Conservation (phyloP, 2,329 filamentous ascomycete genomes). For the Pseudogymnoascus sp. region DNA sequence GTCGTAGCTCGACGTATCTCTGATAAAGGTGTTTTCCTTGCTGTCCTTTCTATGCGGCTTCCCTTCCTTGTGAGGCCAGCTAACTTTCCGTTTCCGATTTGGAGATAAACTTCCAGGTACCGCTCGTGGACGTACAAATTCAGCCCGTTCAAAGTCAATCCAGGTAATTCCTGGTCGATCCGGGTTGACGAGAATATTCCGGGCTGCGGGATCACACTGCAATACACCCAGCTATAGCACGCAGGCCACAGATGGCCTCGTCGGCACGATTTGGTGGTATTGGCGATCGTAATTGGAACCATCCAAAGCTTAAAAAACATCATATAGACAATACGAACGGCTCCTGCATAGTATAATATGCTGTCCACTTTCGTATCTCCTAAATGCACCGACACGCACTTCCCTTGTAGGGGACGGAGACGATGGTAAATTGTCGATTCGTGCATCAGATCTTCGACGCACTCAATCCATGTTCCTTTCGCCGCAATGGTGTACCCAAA, state of each 20-base stretch:
- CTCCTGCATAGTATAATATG: not conserved
- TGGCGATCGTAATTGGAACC: not conserved
- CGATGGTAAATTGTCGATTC: conserved; percentile 32
- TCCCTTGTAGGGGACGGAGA: conserved; percentile 31
- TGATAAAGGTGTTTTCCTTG: no score
- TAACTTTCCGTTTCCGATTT: not conserved
- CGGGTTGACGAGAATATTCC: no score
- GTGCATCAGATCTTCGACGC: conserved; percentile 30
- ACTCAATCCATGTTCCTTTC: conserved; percentile 34
- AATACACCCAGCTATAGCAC: no score
- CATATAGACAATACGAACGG: not conserved
- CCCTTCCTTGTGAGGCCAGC: not conserved
- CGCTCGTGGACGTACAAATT: not conserved
- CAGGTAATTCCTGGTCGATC: not conserved
- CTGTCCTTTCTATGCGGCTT: no score
- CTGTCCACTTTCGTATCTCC: conserved; percentile 15
- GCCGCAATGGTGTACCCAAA: conserved; percentile 39
- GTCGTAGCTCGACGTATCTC: no score
- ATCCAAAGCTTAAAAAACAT: not conserved
- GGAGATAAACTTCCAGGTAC: not conserved
- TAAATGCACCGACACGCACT: conserved; percentile 33
- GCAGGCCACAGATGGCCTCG: no score
- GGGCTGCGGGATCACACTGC: no score
- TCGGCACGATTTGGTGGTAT: no score
- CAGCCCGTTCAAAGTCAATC: not conserved